phyloP scores from a whole-genome alignment of 345 rosid species.

The Gossypium australe region DNA sequence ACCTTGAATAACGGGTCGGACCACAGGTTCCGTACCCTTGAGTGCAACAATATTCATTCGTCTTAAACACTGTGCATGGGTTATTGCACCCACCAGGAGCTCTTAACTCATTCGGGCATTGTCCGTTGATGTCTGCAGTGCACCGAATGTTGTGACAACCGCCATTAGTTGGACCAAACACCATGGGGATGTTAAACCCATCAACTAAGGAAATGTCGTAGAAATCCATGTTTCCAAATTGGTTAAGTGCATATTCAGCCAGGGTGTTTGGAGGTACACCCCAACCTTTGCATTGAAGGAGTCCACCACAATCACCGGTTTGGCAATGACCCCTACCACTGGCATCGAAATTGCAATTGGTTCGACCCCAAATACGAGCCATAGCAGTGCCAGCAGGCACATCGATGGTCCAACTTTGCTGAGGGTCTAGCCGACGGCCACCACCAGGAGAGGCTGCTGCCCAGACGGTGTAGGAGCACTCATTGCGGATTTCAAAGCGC shows the following conservation, averaged over 20 bases:
- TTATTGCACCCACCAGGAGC: slow-evolving; percentile 33
- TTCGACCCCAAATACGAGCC: slow-evolving; percentile 44
- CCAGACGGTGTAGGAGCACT: slow-evolving; percentile 38
- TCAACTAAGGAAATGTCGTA: slow-evolving; percentile 47
- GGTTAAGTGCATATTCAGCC: slow-evolving; percentile 62
- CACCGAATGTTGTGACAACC: slow-evolving; percentile 45
- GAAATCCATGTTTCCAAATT: slow-evolving; percentile 36
- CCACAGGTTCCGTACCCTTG: slow-evolving; percentile 23
- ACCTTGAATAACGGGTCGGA: slow-evolving; percentile 20
- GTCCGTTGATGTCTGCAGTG: slow-evolving; percentile 45
- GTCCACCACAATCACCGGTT: slow-evolving; percentile 53
- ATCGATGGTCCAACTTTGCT: slow-evolving; percentile 27
- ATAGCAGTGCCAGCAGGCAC: slow-evolving; percentile 21
- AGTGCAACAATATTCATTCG: slow-evolving; percentile 46
- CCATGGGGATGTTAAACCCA: slow-evolving; percentile 51
- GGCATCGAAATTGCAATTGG: slow-evolving; percentile 29
- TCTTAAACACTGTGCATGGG: slow-evolving; percentile 50
- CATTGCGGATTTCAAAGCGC: slow-evolving; percentile 17
- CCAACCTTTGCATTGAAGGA: slow-evolving; percentile 37
- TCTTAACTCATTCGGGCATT: slow-evolving; percentile 41
- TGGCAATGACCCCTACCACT: slow-evolving; percentile 27
- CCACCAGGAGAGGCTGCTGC: slow-evolving; percentile 43
- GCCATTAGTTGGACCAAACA: slow-evolving; percentile 36
- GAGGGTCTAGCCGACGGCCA: slow-evolving; percentile 28
- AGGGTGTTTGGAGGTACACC: slow-evolving; percentile 58